These are phyloP conservation scores for Iris pallida DNA, from an alignment of 116 monocot genomes.

Conservation along the genomic window DNA sequence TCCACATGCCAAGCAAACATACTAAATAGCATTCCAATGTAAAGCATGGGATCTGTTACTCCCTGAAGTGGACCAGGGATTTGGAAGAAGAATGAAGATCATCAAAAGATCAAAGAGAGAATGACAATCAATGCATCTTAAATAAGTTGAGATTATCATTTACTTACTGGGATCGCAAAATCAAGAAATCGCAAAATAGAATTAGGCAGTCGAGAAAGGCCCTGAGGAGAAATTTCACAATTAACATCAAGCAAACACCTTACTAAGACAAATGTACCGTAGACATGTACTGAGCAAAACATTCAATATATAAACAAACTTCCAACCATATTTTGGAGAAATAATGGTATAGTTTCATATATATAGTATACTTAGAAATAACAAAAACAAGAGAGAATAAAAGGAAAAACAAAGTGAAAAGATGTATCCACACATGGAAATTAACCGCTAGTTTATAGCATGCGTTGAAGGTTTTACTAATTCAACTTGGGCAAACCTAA, in stretches of 20 bases:
- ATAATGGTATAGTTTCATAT: neutral
- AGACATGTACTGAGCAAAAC: neutral
- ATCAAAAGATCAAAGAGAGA: neutral
- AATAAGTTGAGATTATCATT: conserved; percentile 3
- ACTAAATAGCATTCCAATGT: conserved; percentile 96
- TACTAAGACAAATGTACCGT: neutral
- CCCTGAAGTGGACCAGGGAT: conserved; percentile 40
- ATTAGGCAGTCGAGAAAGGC: conserved; percentile 59
- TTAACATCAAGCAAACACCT: neutral
- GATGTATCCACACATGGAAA: too few relatives aligned
- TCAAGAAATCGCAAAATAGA: conserved; percentile 60
- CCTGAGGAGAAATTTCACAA: conserved; percentile 18
- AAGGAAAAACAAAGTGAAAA: too few relatives aligned
- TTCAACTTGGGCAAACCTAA: too few relatives aligned
- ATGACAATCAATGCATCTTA: neutral
- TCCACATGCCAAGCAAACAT: conserved; percentile 98
- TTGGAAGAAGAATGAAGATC: neutral
- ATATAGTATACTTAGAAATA: neutral
- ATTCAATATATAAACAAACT: neutral
- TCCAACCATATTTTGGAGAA: neutral
- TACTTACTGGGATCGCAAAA: conserved; percentile 65
- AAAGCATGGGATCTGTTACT: conserved; percentile 96
- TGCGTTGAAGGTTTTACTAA: too few relatives aligned
- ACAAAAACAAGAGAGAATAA: neutral
- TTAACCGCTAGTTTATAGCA: too few relatives aligned